Base-by-base conservation (phyloP, 2,329 filamentous ascomycete genomes). In the Diaporthe amygdali region DNA sequence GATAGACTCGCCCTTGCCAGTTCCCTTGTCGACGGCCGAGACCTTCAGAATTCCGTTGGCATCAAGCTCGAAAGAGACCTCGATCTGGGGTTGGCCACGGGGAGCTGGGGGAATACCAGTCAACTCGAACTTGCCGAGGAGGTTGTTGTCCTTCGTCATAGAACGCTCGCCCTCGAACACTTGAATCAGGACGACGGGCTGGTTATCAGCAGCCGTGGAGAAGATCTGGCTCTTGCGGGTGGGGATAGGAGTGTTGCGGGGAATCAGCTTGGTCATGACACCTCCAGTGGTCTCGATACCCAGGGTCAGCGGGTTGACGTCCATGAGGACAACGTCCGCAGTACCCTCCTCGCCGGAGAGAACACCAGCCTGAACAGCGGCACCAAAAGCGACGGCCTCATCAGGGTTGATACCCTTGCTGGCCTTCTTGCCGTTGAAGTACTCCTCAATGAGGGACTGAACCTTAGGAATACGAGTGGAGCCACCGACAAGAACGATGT, bases 381-480 rank as follows among this genome's bases (percentile, higher is more conserved):
- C 96, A 86, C 96, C 96, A 83, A 95, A 98, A 81, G 96, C 96
- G 77, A 98, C 96, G 86, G 96, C 96, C 89, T 98, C 96, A 81
- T 99, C 96, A 78, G 96, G 96, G 91, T 98, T 98, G 84, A 99
- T 97, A 86, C 95, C 94, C 94, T 98, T 98, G 90, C 93, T 95
- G 78, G 95, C 95, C 89, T 96, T 95, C 94, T 98, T 98, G 84
- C 95, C 93, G 78, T 82, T 87, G 83, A 98, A 98, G 90, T 90
- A 98, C 85, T 98, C 95, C 89, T 98, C 95, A 76, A 98, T 93
- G 81, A 98, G 92, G 78, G 90, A 83, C 87, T 97, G 93, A 76
- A 98, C 95, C 93, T 98, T 98, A 83, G 96, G 96, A 78, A 99
- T 98, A 94, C 96, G 96, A 76, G 96, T 98, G 73, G 96, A 98